Evolutionary conservation across 225 moss, liverwort and hornwort genomes (phyloP).

Genomic region (Rhytidiadelphus loreus): DNA sequence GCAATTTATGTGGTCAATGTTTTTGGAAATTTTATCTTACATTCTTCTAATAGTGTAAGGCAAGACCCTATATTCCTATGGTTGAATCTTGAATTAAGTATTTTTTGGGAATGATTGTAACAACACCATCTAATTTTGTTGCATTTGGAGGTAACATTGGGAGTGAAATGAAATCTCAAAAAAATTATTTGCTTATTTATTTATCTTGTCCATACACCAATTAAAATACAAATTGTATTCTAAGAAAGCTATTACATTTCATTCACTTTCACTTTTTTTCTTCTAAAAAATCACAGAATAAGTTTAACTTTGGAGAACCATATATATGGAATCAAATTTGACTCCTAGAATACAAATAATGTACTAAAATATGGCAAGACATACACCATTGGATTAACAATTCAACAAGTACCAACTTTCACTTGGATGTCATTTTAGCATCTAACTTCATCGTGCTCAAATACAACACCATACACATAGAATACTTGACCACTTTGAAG

Average conservation of each 20-base stretch:
- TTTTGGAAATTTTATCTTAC: too few species aligned
- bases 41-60: too few species aligned
- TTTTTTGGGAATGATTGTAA: too few species aligned
- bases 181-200: too few species aligned
- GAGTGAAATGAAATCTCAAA: too few species aligned
- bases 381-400: neutral
- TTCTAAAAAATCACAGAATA: neutral
- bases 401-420: neutral
- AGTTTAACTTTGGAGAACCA: neutral
- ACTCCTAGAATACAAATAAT: neutral
- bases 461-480: rapidly evolving
- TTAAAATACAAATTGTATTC: neutral
- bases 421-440: neutral
- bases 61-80: too few species aligned
- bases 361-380: neutral
- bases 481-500: neutral
- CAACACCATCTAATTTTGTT: too few species aligned
- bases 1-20: too few species aligned
- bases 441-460: neutral
- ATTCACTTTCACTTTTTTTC: neutral
- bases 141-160: too few species aligned
- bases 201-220: rapidly evolving
- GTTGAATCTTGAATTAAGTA: too few species aligned
- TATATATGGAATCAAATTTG: neutral
- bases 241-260: neutral